These are phyloP conservation scores for Asclepias syriaca DNA, from an alignment of 257 asterid species.

Conservation along the genomic window DNA sequence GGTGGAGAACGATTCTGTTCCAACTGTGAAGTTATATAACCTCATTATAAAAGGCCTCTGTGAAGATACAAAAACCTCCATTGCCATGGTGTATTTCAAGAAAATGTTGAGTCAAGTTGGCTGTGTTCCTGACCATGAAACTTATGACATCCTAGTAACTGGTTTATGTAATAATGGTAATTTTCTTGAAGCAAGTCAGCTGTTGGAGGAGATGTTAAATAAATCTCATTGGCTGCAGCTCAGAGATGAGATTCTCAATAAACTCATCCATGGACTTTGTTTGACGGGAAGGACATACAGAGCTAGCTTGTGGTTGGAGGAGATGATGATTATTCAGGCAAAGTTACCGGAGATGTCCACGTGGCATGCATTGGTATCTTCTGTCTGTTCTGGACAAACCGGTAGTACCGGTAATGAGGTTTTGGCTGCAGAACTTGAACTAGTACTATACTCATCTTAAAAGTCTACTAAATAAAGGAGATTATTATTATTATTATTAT, in stretches of 20 bases:
- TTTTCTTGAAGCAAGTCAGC: constrained; percentile 58
- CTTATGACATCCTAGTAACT: constrained; percentile 50
- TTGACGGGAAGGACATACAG: constrained; percentile 41
- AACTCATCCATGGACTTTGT: constrained; percentile 64
- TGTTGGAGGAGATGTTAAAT: constrained; percentile 62
- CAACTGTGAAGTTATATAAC: constrained; percentile 54
- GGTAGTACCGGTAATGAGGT: constrained; percentile 14
- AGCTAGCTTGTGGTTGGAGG: constrained; percentile 79
- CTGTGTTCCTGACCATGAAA: constrained; percentile 54
- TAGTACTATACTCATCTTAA: constrained; percentile 12
- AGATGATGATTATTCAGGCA: constrained; percentile 77
- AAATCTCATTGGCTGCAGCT: constrained; percentile 44
- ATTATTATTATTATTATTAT: too few relatives aligned
- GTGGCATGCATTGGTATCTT: constrained; percentile 60
- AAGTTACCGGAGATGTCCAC: constrained; percentile 50
- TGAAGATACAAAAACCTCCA: constrained; percentile 28
- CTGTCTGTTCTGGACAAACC: constrained; percentile 39
- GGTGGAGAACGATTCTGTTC: constrained; percentile 48
- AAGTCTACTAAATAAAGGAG: neutral
- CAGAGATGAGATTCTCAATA: constrained; percentile 37
- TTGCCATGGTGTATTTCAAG: constrained; percentile 49
- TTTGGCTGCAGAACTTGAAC: constrained; percentile 20
- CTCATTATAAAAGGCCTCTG: constrained; percentile 61
- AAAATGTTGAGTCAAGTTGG: constrained; percentile 56
- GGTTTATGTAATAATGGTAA: constrained; percentile 64